Base-by-base conservation (phyloP, 345 rosid species). In the Aethionema arabicum region DNA sequence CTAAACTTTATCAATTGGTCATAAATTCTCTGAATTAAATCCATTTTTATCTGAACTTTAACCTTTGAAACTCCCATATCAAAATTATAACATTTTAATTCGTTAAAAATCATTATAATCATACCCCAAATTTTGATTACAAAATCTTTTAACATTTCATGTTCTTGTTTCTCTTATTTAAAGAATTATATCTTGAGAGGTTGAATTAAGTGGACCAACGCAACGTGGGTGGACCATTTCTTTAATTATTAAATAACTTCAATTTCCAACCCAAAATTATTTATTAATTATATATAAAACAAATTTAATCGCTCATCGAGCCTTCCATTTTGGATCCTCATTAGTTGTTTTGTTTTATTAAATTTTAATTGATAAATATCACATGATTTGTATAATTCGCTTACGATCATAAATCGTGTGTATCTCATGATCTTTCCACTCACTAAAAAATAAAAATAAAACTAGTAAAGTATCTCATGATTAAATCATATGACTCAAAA, bases 151-250 rank as follows among this genome's bases (percentile, higher is more conserved):
- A 21, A 21, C 27, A 21, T 21, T 21, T 21, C 27, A 21, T 60
- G 30, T 37, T 46, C 46, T 48, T 62, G 56, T 61, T 52, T 47
- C 50, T 32, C n/a, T 2, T 46, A 12, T 32, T 32, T 47, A 39
- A 40, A 69, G 27, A 21, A 21, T 21, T 21, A 39, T 61, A 61
- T 61, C 50, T 38, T n/a, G 32, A 55, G 63, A 69, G 57, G 32
- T 12, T 61, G 57, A 8, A 21, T 21, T 21, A 62, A 55, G 62
- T 69, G 74, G 58, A 1, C 27, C 27, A 2, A 27, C 6, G 58
- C 54, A 48, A 69, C 74, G 74, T 69, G 73, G 62, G 52, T 62
- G 68, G 63, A 21, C 63, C 68, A 16, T 61, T 54, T 41, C 45
- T 39, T 2, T 35, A 55, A 62, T 62, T 31, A 69, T 55, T 69